Base-by-base conservation (phyloP, 2,329 filamentous ascomycete species). In the Xylogone sp. region DNA sequence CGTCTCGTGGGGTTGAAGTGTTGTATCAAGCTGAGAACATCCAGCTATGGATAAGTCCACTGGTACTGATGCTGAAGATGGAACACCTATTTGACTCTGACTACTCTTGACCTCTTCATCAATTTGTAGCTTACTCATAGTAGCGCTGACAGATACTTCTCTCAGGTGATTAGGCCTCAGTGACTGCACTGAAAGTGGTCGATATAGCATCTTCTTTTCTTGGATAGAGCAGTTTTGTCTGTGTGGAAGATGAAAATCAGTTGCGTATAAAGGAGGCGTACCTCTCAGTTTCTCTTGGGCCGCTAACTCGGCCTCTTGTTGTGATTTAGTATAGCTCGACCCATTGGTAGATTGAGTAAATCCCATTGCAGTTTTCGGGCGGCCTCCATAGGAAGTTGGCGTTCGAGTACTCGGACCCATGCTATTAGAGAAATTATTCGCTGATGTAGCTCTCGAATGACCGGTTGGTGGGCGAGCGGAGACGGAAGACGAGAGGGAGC, bases 351-450 rank as follows among this genome's bases (percentile, higher is more conserved):
- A 68, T 54, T 77, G 76, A 56, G 63, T 69, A 45, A 68, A 73
- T 21, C 71, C 69, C 58, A 80, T 70, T 31, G 81, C 72, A 6
- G 79, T 75, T 55, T 80, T 74, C 2, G 79, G 77, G 65, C 74
- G 53, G 64, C 50, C 59, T 31, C 63, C 69, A 53, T 69, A 61
- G 4, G 69, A 58, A 18, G 71, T 66, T 5, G 71, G 68, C 13
- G 78, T 72, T 56, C 82, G 77, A 18, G 67, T 59, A 13, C 73
- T 75, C 12, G 77, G 74, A 1, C 83, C 82, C 22, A 83, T 66
- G 60, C 80, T 86, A 54, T 75, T 79, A 13, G 79, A 75, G 56
- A 84, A 83, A 54, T 72, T 75, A 56, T 70, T 75, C 49, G 71
- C 70, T 46, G 71, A 70, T 45, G 67, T 69, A 60, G 69, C 68